Base-by-base conservation (phyloP, 164 flowering plant genomes). In the Magnolia officinalis region DNA sequence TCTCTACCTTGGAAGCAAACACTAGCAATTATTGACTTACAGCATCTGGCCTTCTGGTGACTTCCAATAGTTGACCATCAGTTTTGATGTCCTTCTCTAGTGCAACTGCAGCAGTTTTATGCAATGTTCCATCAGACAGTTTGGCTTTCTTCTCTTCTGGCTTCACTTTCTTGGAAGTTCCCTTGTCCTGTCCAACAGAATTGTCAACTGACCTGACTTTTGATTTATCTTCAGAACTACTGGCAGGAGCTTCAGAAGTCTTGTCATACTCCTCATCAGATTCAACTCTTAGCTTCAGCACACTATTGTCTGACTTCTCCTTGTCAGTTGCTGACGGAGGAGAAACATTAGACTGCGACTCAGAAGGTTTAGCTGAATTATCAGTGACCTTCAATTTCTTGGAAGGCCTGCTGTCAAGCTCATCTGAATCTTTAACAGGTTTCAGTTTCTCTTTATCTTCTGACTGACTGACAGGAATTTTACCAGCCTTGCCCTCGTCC, bases 11-110 rank as follows among this genome's bases (percentile, higher is more conserved):
- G 10, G 6, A 67, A 68, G 50, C 0, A 70, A 31, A 21, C n/a
- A 20, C 51, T 37, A 21, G 65, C 55, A 16, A 20, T 21, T 37
- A 18, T 31, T 50, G 61, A 16, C 18, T 55, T 55, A 90, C 98
- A 77, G 72, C 77, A 76, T 78, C 77, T 61, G 90, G 90, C 74
- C 85, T 87, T 78, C 82, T 81, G 61, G 87, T 80, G 51, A 85
- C 87, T 80, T 90, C 89, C 70, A 81, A 3, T 26, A 45, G 55
- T 64, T 81, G 75, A 50, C 74, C 78, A 75, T 59, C 76, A 73
- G 72, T 72, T 78, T 55, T 78, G 0, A 23, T 19, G 50, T 75
- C 86, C 71, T 69, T 70, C 14, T 71, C 76, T 58, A 50, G 58
- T 67, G 76, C 50, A 49, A 66, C 67, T 2, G n/a, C 51, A 52